These are phyloP conservation scores for Filobasidium floriforme DNA, from an alignment of 768 basidiomycete genomes.

Conservation along the genomic window DNA sequence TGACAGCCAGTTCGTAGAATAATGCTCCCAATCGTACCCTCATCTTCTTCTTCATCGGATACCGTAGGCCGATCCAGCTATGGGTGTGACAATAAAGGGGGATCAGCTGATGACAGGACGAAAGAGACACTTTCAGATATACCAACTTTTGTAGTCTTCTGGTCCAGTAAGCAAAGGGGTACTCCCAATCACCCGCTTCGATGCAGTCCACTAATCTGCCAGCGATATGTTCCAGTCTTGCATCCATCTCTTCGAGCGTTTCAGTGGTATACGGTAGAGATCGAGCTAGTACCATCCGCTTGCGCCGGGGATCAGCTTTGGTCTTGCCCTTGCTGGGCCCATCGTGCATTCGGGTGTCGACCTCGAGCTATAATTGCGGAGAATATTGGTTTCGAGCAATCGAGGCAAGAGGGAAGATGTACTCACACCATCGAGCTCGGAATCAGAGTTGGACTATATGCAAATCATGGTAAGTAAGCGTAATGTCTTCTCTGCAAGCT, in stretches of 20 bases:
- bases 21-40: conserved; percentile 66
- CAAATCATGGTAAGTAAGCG: too few relatives aligned
- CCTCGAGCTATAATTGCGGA: background rate
- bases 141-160: conserved; percentile 59
- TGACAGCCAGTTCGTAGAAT: conserved; percentile 67
- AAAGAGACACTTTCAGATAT: background rate
- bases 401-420: background rate
- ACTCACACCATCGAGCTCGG: background rate
- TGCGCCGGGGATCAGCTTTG: conserved; percentile 14
- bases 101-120: background rate
- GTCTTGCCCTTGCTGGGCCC: background rate
- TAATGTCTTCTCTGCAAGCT: too few relatives aligned
- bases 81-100: conserved; percentile 21
- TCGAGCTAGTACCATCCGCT: conserved; percentile 18
- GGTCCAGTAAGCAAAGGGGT: conserved; percentile 71
- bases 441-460: conserved; percentile 1
- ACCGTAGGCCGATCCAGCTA: conserved; percentile 76
- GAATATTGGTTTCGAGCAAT: background rate
- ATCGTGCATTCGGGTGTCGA: background rate
- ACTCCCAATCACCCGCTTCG: conserved; percentile 72
- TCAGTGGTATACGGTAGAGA: conserved; percentile 72
- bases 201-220: conserved; percentile 62
- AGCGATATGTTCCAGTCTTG: conserved; percentile 65
- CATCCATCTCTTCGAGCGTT: conserved; percentile 64
- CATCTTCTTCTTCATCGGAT: conserved; percentile 73